Conservation (phyloP, 2,329 filamentous ascomycete genomes). For the Keithomyces neogunnii region DNA sequence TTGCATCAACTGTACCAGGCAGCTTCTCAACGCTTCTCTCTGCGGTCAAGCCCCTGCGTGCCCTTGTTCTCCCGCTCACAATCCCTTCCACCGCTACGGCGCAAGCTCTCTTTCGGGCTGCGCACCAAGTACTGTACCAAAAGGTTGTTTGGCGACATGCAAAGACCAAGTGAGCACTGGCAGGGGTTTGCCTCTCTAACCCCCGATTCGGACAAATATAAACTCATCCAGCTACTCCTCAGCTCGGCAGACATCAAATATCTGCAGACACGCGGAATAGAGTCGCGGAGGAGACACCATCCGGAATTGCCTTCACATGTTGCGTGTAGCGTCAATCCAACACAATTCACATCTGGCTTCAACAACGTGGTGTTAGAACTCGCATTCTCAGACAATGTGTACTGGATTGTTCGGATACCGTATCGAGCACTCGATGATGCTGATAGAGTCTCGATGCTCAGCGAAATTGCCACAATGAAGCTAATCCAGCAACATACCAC, state of each 20-base stretch:
- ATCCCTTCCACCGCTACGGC: too few species aligned
- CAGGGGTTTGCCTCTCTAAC: conserved; percentile 6
- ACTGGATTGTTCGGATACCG: conserved; percentile 17
- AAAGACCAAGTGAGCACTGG: conserved; percentile 12
- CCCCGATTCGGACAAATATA: conserved; percentile 10
- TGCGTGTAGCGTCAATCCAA: conserved; percentile 8
- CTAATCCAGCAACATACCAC: conserved; percentile 12
- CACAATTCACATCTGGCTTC: conserved; percentile 13
- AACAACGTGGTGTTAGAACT: conserved; percentile 18
- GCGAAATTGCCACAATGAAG: conserved; percentile 21
- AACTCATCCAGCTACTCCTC: conserved; percentile 11
- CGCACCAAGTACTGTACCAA: neutral
- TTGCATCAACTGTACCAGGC: too few species aligned
- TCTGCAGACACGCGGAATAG: conserved; percentile 8
- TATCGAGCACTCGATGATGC: conserved; percentile 10
- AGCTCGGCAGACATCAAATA: conserved; percentile 11
- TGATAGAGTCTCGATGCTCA: conserved; percentile 15
- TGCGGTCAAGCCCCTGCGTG: too few species aligned
- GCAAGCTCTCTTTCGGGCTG: neutral
- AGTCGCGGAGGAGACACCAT: conserved; percentile 9
- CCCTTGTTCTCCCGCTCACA: too few species aligned
- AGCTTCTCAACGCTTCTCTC: too few species aligned
- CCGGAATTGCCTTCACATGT: conserved; percentile 6
- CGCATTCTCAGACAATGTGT: conserved; percentile 17
- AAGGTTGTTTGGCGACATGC: neutral